phyloP scores from a whole-genome alignment of 352 stramenopile genomes.

The Pythium sukuiense region DNA sequence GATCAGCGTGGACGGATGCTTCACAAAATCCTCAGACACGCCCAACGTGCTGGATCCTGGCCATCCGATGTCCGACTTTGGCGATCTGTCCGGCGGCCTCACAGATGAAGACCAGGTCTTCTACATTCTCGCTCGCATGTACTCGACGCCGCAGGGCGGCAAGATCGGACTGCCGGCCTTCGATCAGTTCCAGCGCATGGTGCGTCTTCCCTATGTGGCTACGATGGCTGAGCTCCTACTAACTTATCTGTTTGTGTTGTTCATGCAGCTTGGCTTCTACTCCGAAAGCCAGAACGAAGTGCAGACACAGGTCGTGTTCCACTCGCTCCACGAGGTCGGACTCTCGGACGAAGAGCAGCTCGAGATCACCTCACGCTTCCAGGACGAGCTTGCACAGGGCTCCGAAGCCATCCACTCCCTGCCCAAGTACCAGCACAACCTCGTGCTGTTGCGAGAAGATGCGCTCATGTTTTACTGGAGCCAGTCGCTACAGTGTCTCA shows the following conservation, averaged over 20 bases:
- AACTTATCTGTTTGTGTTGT: background rate
- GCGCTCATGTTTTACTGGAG: slow-evolving; percentile 89
- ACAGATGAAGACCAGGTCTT: slow-evolving; percentile 76
- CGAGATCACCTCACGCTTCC: slow-evolving; percentile 68
- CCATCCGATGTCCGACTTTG: slow-evolving; percentile 43
- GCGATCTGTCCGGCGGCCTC: slow-evolving; percentile 23
- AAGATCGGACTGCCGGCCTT: slow-evolving; percentile 84
- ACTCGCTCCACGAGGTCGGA: slow-evolving; percentile 55
- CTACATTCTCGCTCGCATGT: slow-evolving; percentile 81
- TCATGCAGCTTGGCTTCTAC: slow-evolving; percentile 75
- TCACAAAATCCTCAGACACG: slow-evolving; percentile 38
- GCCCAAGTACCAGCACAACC: slow-evolving; percentile 82
- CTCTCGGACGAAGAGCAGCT: slow-evolving; percentile 61
- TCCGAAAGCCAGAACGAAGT: slow-evolving; percentile 68
- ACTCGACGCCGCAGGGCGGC: slow-evolving; percentile 58
- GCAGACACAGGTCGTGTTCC: slow-evolving; percentile 78
- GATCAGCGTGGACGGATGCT: slow-evolving; percentile 56
- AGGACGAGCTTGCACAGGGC: slow-evolving; percentile 53
- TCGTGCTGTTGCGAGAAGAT: slow-evolving; percentile 82
- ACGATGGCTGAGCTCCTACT: no score
- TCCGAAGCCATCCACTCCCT: slow-evolving; percentile 77
- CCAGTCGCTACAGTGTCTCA: slow-evolving; percentile 51
- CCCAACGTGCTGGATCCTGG: slow-evolving; percentile 13
- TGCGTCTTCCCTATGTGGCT: slow-evolving; percentile 28
- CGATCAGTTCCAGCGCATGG: slow-evolving; percentile 81